Evolutionary conservation across 257 asterid species (phyloP).

Genomic region (Ligustrum vulgare): DNA sequence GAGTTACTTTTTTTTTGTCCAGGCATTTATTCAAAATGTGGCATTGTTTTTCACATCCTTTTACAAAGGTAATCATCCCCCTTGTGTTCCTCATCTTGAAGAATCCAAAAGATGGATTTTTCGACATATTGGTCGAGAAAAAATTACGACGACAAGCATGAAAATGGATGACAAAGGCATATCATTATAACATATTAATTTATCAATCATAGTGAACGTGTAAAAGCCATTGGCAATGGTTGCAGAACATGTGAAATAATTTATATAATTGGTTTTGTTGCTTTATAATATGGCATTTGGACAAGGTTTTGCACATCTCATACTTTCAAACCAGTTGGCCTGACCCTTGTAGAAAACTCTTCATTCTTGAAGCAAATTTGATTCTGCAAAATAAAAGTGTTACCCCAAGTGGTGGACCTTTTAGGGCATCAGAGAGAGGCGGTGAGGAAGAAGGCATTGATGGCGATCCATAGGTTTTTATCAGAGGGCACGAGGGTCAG

Average conservation of each 20-base stretch:
- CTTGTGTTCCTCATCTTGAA: neutral
- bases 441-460: constrained; percentile 93
- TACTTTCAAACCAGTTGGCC: neutral
- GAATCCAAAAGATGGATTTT: neutral
- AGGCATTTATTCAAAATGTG: constrained; percentile 95
- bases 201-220: neutral
- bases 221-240: neutral
- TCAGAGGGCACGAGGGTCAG: constrained; percentile 78
- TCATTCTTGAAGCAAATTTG: neutral
- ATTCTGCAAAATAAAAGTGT: constrained; percentile 29
- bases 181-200: neutral
- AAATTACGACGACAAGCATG: neutral
- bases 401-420: constrained; percentile 87
- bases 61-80: constrained; percentile 63
- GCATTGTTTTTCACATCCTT: constrained; percentile 94
- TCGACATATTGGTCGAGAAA: constrained; percentile 6
- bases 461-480: constrained; percentile 91
- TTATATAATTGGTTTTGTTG: neutral
- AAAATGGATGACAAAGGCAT: neutral
- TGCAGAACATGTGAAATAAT: neutral
- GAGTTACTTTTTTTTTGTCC: constrained; percentile 26
- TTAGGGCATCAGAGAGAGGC: constrained; percentile 89
- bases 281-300: neutral
- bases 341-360: neutral
- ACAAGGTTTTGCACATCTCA: neutral